phyloP scores from a whole-genome alignment of 2,329 filamentous ascomycete genomes.

The Aureobasidium sp. region DNA sequence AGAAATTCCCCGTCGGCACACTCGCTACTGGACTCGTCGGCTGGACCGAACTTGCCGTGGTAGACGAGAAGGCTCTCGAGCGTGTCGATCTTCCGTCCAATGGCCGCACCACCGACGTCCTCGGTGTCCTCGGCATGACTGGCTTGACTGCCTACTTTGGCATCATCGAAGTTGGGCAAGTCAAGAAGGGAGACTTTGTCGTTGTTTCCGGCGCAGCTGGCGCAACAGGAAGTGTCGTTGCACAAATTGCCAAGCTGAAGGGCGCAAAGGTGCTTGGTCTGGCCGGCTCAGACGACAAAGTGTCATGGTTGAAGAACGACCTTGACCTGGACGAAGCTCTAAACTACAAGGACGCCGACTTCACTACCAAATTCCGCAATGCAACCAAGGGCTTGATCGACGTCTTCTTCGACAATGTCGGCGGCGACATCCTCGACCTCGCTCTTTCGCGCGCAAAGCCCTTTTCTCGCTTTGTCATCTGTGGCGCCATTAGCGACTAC shows the following conservation, averaged over 20 bases:
- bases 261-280: slow-evolving; percentile 58
- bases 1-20: slow-evolving; percentile 25
- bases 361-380: slow-evolving; percentile 45
- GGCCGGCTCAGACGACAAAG: slow-evolving; percentile 60
- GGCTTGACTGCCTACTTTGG: slow-evolving; percentile 72
- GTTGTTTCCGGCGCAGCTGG: slow-evolving; percentile 72
- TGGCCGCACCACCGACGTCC: slow-evolving; percentile 19
- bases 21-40: slow-evolving; percentile 25
- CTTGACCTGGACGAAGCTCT: slow-evolving; percentile 59
- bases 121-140: slow-evolving; percentile 47
- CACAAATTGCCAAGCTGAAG: slow-evolving; percentile 69
- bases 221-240: slow-evolving; percentile 66
- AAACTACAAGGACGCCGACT: slow-evolving; percentile 61
- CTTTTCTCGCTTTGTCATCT: slow-evolving; percentile 59
- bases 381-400: slow-evolving; percentile 30
- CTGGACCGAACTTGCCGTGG: slow-evolving; percentile 36
- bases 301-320: slow-evolving; percentile 49
- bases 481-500: slow-evolving; percentile 61
- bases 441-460: slow-evolving; percentile 54
- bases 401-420: slow-evolving; percentile 62
- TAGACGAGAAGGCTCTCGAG: slow-evolving; percentile 17
- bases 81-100: slow-evolving; percentile 15
- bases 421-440: slow-evolving; percentile 59
- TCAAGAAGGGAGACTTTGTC: slow-evolving; percentile 63
- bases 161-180: slow-evolving; percentile 58